phyloP scores from a whole-genome alignment of 1,139 yeast species.

The Suhomyces panamericanus region DNA sequence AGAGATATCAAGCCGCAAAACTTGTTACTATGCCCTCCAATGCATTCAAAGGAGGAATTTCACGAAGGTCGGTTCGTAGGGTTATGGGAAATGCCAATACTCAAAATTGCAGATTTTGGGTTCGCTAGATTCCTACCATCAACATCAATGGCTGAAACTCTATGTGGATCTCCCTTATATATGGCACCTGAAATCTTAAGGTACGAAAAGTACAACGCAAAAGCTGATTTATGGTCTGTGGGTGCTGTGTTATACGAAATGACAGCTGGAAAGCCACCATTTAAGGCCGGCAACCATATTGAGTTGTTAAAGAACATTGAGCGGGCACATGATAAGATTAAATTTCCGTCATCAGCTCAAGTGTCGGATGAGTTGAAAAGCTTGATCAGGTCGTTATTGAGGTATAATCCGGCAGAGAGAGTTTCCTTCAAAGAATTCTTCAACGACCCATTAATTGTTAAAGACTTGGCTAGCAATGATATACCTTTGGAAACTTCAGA shows the following conservation, averaged over 20 bases:
- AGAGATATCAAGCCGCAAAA: conserved; percentile 96
- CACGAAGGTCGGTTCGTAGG: conserved; percentile 64
- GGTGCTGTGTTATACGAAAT: conserved; percentile 95
- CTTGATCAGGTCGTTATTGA: conserved; percentile 72
- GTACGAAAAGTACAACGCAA: conserved; percentile 93
- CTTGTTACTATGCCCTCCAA: conserved; percentile 74
- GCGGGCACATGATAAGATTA: conserved; percentile 71
- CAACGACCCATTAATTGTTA: conserved; percentile 54
- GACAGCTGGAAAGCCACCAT: conserved; percentile 95
- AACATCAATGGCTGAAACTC: conserved; percentile 91
- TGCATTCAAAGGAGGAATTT: conserved; percentile 61
- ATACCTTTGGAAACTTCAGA: conserved; percentile 66
- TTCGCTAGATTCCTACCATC: conserved; percentile 93
- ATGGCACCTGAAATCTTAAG: conserved; percentile 98
- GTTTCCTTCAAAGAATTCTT: conserved; percentile 88
- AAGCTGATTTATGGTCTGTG: conserved; percentile 97
- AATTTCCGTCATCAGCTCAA: conserved; percentile 65
- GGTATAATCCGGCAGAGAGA: conserved; percentile 83
- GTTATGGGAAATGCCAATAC: conserved; percentile 81
- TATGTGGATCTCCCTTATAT: conserved; percentile 95
- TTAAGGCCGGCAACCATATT: conserved; percentile 87
- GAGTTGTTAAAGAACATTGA: conserved; percentile 86
- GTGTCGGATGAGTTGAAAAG: conserved; percentile 65
- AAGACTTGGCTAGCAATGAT: conserved; percentile 49
- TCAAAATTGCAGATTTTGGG: conserved; percentile 96